These are phyloP conservation scores for Pythium plurisporium DNA, from an alignment of 352 stramenopile genomes.

Conservation along the genomic window DNA sequence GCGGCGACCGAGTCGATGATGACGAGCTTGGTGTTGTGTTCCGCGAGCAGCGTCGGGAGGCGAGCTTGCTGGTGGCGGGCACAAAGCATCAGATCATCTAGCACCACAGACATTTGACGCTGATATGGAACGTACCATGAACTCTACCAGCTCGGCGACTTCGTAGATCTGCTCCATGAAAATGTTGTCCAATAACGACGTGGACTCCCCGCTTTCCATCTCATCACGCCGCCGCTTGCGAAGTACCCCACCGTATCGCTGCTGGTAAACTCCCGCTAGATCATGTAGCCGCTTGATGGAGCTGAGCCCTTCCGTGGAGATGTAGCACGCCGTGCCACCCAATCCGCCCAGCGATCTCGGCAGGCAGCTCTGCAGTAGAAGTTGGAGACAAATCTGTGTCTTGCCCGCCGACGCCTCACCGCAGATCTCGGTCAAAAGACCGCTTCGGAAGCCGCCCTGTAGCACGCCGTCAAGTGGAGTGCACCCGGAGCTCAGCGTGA, in stretches of 20 bases:
- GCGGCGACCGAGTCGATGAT: conserved; percentile 79
- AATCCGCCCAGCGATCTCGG: conserved; percentile 43
- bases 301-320: conserved; percentile 70
- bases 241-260: conserved; percentile 32
- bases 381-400: conserved; percentile 73
- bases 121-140: conserved; percentile 57
- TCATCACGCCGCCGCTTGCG: conserved; percentile 48
- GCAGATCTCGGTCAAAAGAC: conserved; percentile 69
- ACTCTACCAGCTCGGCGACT: conserved; percentile 51
- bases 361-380: conserved; percentile 66
- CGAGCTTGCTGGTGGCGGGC: conserved; percentile 43
- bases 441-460: conserved; percentile 56
- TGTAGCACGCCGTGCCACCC: conserved; percentile 68
- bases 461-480: conserved; percentile 51
- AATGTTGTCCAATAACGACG: conserved; percentile 58
- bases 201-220: not conserved
- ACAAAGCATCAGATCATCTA: not conserved
- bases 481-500: conserved; percentile 51
- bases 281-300: conserved; percentile 72
- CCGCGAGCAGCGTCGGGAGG: conserved; percentile 54
- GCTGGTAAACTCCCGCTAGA: conserved; percentile 46
- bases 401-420: conserved; percentile 73
- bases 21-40: conserved; percentile 76
- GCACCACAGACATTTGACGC: not conserved
- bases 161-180: conserved; percentile 81